Percentiles rank a stretch among this genome's conserved stretches.
Conservation (phyloP, 164 flowering plant genomes). For the Stephania cephalantha region DNA sequence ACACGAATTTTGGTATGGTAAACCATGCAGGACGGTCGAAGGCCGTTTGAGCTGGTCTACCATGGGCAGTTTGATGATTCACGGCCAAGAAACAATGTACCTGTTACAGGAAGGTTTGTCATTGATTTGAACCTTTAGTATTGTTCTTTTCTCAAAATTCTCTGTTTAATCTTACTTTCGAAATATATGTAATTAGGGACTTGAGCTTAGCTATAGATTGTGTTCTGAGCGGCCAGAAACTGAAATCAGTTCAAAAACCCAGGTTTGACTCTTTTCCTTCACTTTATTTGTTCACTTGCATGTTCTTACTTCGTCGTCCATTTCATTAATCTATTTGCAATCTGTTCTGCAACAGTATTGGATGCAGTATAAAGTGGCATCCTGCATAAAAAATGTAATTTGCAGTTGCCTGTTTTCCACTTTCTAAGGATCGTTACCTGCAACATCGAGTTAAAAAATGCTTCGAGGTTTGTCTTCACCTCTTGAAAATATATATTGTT, state of each 20-base stretch:
- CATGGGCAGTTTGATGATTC: slow-evolving; percentile 98
- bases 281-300: not conserved
- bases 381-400: slow-evolving; percentile 33
- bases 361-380: slow-evolving; percentile 98
- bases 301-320: not conserved
- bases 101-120: slow-evolving; percentile 72
- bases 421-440: slow-evolving; percentile 1
- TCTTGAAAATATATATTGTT: not conserved
- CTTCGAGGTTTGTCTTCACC: slow-evolving; percentile 4
- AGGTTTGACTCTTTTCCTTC: slow-evolving; percentile 38
- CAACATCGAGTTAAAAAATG: not conserved
- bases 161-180: not conserved
- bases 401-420: not conserved
- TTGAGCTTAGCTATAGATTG: slow-evolving; percentile 69
- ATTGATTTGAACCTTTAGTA: not conserved
- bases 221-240: slow-evolving; percentile 70
- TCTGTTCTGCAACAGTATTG: slow-evolving; percentile 45
- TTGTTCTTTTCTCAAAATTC: not conserved
- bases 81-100: slow-evolving; percentile 66
- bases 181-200: slow-evolving; percentile 42
- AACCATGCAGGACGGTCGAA: slow-evolving; percentile 67
- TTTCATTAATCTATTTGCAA: slow-evolving; percentile 7
- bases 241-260: slow-evolving; percentile 58
- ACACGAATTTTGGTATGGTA: not conserved
- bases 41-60: slow-evolving; percentile 89